Base-by-base conservation (phyloP, 2,329 filamentous ascomycete species). In the Hypoxylon rubiginosum region DNA sequence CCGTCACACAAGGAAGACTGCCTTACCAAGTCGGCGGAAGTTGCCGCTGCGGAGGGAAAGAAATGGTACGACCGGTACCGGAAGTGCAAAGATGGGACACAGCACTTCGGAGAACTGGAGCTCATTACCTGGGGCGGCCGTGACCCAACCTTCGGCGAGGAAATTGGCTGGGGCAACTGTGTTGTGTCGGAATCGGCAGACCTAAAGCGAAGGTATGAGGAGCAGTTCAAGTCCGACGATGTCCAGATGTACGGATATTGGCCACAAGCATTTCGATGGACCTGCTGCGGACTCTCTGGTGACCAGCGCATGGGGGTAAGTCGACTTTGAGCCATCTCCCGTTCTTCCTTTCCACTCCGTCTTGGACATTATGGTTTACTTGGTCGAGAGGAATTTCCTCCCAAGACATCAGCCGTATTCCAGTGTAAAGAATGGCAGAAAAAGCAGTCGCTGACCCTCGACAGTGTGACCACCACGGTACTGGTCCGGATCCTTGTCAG, bases 71-170 rank as follows among this genome's bases (percentile, higher is more conserved):
- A 58, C 15, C 21, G n/a, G 24, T 24, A 62, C 21, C 45, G 59
- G 1, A 32, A 39, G 34, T 62, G 59, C 45, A 3, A 26, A 8
- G 59, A 62, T 43, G 59, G 59, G 32, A 57, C 59, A 13, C 36
- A 21, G 10, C 59, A 62, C 50, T 62, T 57, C 52, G 59, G 59
- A 19, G 30, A 51, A 28, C 53, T 62, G 21, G 59, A 62, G 45
- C 53, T 62, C 52, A 62, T 62, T 34, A 62, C 52, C 43, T 62
- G 58, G 58, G 52, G 51, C 41, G 51, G 58, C n/a, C 17, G 26
- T 15, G 17, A 45, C 2, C 9, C 41, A 19, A 13, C 8, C 6
- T 10, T 10, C 13, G 28, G 45, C 7, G 46, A 50, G 21, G 41
- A 49, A 4, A 19, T 57, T 1, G 59, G 52, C 17, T 57, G 59